phyloP scores from a whole-genome alignment of 768 basidiomycete species.

The Xerocomellus dryophilus region DNA sequence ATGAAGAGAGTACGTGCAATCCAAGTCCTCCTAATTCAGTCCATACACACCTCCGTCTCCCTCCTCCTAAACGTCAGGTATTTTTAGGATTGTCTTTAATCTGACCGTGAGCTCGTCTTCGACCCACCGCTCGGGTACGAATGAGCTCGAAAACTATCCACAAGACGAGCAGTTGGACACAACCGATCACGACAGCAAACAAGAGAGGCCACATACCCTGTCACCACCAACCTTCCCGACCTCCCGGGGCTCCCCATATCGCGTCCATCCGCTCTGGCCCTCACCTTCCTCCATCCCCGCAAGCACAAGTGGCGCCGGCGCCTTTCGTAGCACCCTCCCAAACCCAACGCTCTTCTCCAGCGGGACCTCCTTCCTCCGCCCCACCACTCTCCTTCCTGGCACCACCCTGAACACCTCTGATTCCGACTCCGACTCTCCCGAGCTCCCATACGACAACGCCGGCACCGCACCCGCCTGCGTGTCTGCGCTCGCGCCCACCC shows the following conservation, averaged over 20 bases:
- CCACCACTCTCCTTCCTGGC: neutral
- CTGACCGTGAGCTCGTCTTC: slow-evolving; percentile 12
- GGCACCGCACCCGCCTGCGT: slow-evolving; percentile 3
- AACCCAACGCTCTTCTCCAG: slow-evolving; percentile 7
- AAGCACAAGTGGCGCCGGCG: neutral
- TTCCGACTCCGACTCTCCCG: slow-evolving; percentile 8
- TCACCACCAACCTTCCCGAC: neutral
- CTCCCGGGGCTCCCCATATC: neutral
- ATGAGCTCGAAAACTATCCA: slow-evolving; percentile 4
- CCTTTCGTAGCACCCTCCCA: slow-evolving; percentile 7
- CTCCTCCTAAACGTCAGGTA: neutral
- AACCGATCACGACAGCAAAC: too few species aligned
- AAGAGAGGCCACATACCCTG: slow-evolving; percentile 5
- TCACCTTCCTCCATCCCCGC: neutral
- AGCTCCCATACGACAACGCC: slow-evolving; percentile 11
- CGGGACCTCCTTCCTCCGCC: neutral
- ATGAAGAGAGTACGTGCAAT: neutral
- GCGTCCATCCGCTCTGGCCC: neutral
- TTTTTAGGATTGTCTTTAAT: neutral
- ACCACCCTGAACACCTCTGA: slow-evolving; percentile 3
- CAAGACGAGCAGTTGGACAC: neutral
- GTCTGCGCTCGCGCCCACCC: neutral
- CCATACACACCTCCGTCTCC: neutral
- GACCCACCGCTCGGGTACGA: slow-evolving; percentile 1
- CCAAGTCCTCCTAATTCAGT: neutral